These are phyloP conservation scores for Boletus tomentosulus DNA, from an alignment of 768 basidiomycete genomes.

Conservation along the genomic window DNA sequence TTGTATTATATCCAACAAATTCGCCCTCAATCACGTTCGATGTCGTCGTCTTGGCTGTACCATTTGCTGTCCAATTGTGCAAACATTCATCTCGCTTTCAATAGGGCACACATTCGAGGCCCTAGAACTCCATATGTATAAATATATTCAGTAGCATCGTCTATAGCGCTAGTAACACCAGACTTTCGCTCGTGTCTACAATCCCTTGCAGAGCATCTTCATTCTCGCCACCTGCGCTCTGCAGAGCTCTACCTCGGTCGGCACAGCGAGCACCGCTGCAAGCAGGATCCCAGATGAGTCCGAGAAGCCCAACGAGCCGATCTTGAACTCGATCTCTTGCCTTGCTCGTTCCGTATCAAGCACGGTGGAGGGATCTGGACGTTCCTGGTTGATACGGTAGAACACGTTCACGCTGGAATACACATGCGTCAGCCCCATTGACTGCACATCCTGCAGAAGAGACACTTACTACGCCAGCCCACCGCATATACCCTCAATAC, in stretches of 20 bases:
- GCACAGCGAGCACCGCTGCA: constrained; percentile 38
- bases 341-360: constrained; percentile 55
- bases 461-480: constrained; percentile 80
- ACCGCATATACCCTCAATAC: constrained; percentile 88
- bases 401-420: constrained; percentile 77
- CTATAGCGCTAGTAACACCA: not conserved
- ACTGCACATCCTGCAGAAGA: not conserved
- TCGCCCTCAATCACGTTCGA: not conserved
- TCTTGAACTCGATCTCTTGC: constrained; percentile 86
- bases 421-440: not conserved
- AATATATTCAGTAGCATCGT: not conserved
- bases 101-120: not conserved
- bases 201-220: constrained; percentile 61
- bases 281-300: constrained; percentile 69
- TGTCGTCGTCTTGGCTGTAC: not conserved
- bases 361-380: constrained; percentile 41
- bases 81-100: not conserved
- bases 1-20: not conserved
- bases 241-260: constrained; percentile 69
- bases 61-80: not conserved
- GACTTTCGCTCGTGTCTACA: constrained; percentile 32
- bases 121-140: not conserved
- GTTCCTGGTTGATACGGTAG: constrained; percentile 77
- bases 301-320: constrained; percentile 83
- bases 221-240: constrained; percentile 65